Base-by-base conservation (phyloP, 1,139 yeast genomes). In the Sugiyamaella neomexicana region DNA sequence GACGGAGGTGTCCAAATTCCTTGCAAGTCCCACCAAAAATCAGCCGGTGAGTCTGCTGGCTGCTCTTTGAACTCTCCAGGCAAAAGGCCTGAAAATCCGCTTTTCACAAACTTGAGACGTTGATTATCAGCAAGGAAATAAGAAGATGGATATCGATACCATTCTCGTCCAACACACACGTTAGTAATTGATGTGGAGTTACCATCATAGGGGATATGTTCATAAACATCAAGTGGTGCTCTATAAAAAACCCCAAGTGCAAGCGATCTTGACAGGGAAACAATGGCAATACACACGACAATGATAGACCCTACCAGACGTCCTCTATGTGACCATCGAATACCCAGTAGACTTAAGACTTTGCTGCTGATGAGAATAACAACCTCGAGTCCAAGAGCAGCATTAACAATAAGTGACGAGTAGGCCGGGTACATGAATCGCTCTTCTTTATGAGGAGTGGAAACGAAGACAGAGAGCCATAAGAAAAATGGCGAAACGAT, bases 371-470 rank as follows among this genome's bases (percentile, higher is more conserved):
- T 68, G 8, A 49, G 69, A 68, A n/a, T 71, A 60, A 8, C 37
- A 31, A 55, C 58, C 31, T 60, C 63, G 23, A 68, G 50, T 0
- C 82, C 71, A 1, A 87, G 66, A 0, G 95, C 81, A 2, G 89
- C 91, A 55, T 83, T 78, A 25, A 86, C 65, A 6, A 81, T 71
- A 31, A 91, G 75, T 46, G 86, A 75, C 4, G 91, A 85, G 67
- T 91, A 91, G 0, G 88, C 77, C 8, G 96, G 97, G 63, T 89
- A 93, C 63, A 91, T 71, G 67, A 91, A 93, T 57, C 98, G 76
- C 68, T 91, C 98, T 68, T 91, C 98, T 68, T 93, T 93, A 68
- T 91, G 98, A 1, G 97, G 95, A 64, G 90, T 97, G 6, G 72
- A 60, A 55, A 78, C 76, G 66, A 91, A 89, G 2, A 90, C 77